A percentile compares a stretch with the other conserved stretches of the same genome.
Conservation (phyloP, 2,329 filamentous ascomycete genomes). For the Byssochlamys sp. region DNA sequence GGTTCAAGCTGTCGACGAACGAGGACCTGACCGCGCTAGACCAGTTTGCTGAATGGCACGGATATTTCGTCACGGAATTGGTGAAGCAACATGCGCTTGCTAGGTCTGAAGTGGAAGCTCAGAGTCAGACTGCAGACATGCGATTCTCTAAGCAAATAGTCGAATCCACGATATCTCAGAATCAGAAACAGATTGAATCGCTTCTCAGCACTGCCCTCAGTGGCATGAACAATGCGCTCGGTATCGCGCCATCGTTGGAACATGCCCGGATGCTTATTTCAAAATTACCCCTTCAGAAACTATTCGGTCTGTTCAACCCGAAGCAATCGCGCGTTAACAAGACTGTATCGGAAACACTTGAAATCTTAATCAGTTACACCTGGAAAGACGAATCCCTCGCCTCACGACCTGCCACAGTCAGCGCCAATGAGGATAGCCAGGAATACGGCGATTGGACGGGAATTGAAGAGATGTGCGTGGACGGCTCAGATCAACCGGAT, state of each 20-base stretch:
- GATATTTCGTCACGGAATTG: conserved; percentile 44
- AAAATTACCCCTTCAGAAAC: conserved; percentile 34
- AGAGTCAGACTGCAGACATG: conserved; percentile 26
- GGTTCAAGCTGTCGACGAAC: conserved; percentile 47
- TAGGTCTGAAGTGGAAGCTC: conserved; percentile 49
- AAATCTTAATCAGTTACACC: conserved; percentile 37
- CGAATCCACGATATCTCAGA: conserved; percentile 44
- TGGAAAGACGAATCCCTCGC: conserved; percentile 17
- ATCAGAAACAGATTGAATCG: conserved; percentile 49
- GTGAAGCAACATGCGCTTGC: conserved; percentile 47
- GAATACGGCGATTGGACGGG: conserved; percentile 53
- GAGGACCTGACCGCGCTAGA: conserved; percentile 38
- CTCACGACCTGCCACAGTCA: conserved; percentile 12
- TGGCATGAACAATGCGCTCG: conserved; percentile 42
- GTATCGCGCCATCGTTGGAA: conserved; percentile 30
- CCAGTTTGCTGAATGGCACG: conserved; percentile 47
- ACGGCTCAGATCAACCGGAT: conserved; percentile 19
- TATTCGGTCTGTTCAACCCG: conserved; percentile 46
- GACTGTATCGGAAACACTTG: conserved; percentile 42
- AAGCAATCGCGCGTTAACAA: conserved; percentile 34
- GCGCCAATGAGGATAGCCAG: conserved; percentile 51
- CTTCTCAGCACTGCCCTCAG: conserved; percentile 45
- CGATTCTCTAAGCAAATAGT: conserved; percentile 40
- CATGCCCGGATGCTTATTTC: conserved; percentile 36
- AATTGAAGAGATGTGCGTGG: conserved; percentile 38